These are phyloP conservation scores for Cornus florida DNA, from an alignment of 148 eudicot genomes.

Conservation along the genomic window DNA sequence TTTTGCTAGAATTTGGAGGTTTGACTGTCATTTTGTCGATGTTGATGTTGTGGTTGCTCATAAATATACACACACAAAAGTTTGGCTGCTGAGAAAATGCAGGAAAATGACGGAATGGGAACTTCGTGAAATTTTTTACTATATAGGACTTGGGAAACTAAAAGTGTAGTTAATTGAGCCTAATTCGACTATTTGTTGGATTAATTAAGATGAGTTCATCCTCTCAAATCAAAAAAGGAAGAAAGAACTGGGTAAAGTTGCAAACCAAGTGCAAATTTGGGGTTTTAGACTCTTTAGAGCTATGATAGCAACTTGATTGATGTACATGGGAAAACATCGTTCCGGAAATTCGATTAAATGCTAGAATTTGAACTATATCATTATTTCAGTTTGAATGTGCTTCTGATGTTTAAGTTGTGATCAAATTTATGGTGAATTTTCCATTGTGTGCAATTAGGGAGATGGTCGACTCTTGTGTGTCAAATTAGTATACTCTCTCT, in stretches of 20 bases:
- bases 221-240: too few relatives aligned
- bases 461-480: background rate
- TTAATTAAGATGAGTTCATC: too few relatives aligned
- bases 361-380: background rate
- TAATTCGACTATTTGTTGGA: background rate
- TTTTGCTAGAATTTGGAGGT: background rate
- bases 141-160: background rate
- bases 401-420: background rate
- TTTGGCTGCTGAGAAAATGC: background rate
- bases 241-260: background rate
- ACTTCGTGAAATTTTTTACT: background rate
- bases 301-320: background rate
- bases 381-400: too few relatives aligned
- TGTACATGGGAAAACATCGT: background rate
- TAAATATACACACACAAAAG: background rate
- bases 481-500: background rate
- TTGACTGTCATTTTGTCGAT: background rate
- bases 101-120: background rate
- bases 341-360: background rate
- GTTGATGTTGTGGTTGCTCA: background rate
- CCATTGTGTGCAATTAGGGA: background rate
- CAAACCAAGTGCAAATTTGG: background rate
- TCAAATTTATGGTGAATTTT: background rate
- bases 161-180: slow-evolving; percentile 3
- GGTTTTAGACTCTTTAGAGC: background rate